Evolutionary conservation across 441 rosid species (phyloP).

Genomic region (Sinapis alba): DNA sequence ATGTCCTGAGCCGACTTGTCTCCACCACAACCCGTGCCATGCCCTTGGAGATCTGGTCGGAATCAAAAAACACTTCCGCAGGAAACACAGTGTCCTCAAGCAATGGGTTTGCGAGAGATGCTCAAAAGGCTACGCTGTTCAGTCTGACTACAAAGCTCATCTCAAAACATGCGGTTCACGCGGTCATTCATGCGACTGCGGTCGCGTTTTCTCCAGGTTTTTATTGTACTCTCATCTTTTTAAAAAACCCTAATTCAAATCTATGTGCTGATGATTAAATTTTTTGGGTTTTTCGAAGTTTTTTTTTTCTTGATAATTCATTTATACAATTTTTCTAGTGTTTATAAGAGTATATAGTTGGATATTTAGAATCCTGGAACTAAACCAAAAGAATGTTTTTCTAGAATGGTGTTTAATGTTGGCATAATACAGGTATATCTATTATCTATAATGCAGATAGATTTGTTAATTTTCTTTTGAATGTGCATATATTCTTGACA

Average conservation of each 20-base stretch:
- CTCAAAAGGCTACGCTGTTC: conserved; percentile 88
- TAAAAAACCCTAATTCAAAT: conserved; percentile 15
- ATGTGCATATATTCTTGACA: conserved; percentile 5
- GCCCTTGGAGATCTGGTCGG: conserved; percentile 79
- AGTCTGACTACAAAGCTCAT: conserved; percentile 97
- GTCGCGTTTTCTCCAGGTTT: conserved; percentile 79
- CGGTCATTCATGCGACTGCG: conserved; percentile 84
- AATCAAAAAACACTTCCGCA: conserved; percentile 50
- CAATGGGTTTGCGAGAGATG: conserved; percentile 94
- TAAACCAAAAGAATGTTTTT: conserved; percentile 4
- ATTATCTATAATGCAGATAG: neutral
- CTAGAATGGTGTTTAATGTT: neutral
- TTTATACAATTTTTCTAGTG: neutral
- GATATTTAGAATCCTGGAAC: conserved; percentile 11
- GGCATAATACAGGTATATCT: neutral
- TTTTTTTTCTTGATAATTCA: neutral
- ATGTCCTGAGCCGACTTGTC: conserved; percentile 65
- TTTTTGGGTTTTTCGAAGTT: neutral
- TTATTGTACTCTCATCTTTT: neutral
- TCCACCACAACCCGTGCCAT: conserved; percentile 65
- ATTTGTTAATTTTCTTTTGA: neutral
- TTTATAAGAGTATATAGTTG: neutral
- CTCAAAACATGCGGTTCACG: conserved; percentile 91
- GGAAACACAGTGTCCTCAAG: conserved; percentile 46
- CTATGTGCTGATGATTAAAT: neutral